Evolutionary conservation across 768 basidiomycete genomes (phyloP).

Genomic region (Collybia nuda): DNA sequence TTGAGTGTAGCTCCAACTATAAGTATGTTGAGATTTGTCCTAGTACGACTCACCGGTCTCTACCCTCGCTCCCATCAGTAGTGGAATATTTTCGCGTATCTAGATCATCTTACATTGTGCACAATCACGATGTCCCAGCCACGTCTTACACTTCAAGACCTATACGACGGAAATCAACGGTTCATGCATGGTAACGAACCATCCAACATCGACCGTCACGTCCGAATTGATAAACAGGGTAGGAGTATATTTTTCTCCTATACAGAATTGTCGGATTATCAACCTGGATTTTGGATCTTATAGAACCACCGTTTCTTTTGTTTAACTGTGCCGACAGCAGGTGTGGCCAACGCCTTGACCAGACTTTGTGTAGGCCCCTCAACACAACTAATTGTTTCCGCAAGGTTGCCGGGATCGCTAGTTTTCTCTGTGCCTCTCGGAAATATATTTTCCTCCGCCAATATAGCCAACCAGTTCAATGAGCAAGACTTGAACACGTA

Average conservation of each 20-base stretch:
- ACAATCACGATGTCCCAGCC: too few relatives aligned
- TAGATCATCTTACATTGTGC: too few relatives aligned
- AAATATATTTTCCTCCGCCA: constrained; percentile 36
- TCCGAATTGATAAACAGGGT: not conserved
- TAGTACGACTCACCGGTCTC: too few relatives aligned
- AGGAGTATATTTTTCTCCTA: not conserved
- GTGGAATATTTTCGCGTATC: too few relatives aligned
- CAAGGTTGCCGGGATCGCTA: constrained; percentile 31
- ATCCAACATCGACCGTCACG: not conserved
- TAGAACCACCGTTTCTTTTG: constrained; percentile 1
- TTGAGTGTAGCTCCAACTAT: too few relatives aligned
- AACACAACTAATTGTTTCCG: not conserved
- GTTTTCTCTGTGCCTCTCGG: constrained; percentile 39
- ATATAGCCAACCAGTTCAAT: constrained; percentile 41
- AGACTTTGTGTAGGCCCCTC: not conserved
- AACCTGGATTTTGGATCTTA: not conserved
- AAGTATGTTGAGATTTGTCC: too few relatives aligned
- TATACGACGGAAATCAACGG: not conserved
- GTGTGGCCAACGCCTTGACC: not conserved
- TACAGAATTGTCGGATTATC: too few relatives aligned
- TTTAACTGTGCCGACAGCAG: not conserved
- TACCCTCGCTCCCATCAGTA: too few relatives aligned
- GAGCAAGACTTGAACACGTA: constrained; percentile 33
- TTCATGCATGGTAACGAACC: not conserved
- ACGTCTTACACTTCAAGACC: not conserved